Conservation (phyloP, 371 early-diverging fungal species). For the Apophysomyces ossiformis region DNA sequence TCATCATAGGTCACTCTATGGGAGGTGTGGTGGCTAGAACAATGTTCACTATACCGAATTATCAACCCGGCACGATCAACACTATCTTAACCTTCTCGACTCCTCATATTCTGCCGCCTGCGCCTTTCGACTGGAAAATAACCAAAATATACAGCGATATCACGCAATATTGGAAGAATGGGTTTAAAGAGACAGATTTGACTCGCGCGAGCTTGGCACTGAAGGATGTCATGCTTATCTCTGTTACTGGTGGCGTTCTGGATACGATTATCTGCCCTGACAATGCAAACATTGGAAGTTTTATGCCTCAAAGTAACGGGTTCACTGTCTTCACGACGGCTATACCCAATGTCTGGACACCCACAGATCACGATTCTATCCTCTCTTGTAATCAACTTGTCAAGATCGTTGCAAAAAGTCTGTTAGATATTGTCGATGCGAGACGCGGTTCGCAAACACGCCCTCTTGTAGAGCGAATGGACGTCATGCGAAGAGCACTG, state of each 20-base stretch:
- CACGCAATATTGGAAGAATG: constrained; percentile 75
- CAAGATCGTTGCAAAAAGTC: constrained; percentile 57
- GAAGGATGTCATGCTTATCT: constrained; percentile 75
- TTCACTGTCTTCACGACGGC: constrained; percentile 82
- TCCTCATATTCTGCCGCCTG: constrained; percentile 89
- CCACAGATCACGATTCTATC: constrained; percentile 87
- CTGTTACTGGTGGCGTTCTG: constrained; percentile 90
- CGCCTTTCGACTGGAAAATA: constrained; percentile 79
- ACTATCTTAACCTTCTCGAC: constrained; percentile 91
- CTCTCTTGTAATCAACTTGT: constrained; percentile 94
- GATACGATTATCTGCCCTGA: constrained; percentile 87
- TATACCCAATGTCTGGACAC: constrained; percentile 88
- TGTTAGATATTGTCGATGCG: constrained; percentile 73
- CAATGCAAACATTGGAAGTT: constrained; percentile 73
- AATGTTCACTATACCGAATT: constrained; percentile 76
- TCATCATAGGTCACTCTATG: constrained; percentile 95
- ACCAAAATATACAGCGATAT: constrained; percentile 76
- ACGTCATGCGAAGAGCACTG: constrained; percentile 61
- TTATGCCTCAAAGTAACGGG: constrained; percentile 73
- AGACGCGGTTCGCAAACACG: constrained; percentile 69
- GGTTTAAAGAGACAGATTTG: constrained; percentile 34
- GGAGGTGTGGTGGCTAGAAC: constrained; percentile 94
- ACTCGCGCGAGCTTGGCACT: constrained; percentile 22
- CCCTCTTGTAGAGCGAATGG: constrained; percentile 67
- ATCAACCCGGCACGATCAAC: constrained; percentile 75